Evolutionary conservation across 768 basidiomycete species (phyloP), one percentile per base, ranked within the genome.

Genomic region (Lepiota subincarnata): DNA sequence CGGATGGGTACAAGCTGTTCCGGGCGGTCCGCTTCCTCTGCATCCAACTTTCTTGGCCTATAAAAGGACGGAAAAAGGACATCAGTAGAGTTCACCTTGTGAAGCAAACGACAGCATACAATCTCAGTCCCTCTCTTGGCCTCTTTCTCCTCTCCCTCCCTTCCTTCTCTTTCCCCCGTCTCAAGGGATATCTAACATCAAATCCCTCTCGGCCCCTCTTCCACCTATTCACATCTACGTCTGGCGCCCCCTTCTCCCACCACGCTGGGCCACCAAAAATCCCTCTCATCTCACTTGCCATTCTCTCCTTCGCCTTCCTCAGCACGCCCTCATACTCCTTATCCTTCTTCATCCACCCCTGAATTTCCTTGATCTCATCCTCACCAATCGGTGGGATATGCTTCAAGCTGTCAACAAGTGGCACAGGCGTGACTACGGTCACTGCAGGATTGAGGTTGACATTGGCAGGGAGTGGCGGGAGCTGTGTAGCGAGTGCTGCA

Each of bases 1-100:
- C 97, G 83, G 37, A 99, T 87, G 2, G 97, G 97, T 3, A 98
- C 87, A 22, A 99, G 86, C 60, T 84, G 78, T 64, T 99, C 97
- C 11, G 81, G 77, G 22, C 78, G 73, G 59, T 83, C 77, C 4
- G 80, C 80, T 31, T 85, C 77, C 48, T 81, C 77, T 5, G 72
- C 62, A 6, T 75, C 69, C 19, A 89, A 62, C 59, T 77, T 82
- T 51, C 83, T 73, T 11, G 90, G 89, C 56, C 86, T 87, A 50
- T 26, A 48, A 55, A 43, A 50, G 37, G 19, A 49, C 52, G 42
- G 20, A 31, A 45, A 55, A 57, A 48, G 10, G 61, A 52, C 31
- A 43, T 49, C 39, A 37, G 37, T 19, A 44, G 31, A 24, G 28
- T 42, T 50, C 50, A 43, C 55, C 19, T 45, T n/a, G 36, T 59